A percentile compares a stretch with the other conserved stretches of the same genome.
Conservation (phyloP, 768 basidiomycete genomes). For the Baorangia bicolor region DNA sequence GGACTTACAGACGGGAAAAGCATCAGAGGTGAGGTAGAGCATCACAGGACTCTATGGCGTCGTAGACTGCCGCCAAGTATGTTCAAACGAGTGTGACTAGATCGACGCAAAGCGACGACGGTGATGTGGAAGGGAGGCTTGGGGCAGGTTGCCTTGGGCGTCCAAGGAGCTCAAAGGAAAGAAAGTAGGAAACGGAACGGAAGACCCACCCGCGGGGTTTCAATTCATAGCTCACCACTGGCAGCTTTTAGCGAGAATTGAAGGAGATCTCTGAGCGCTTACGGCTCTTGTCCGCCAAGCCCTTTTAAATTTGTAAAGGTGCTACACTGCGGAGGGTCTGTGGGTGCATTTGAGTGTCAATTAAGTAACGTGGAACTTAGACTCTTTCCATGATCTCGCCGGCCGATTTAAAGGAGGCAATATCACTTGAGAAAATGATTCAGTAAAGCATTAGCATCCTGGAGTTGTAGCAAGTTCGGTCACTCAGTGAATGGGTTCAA, state of each 20-base stretch:
- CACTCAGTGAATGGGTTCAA: no score
- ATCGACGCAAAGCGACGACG: slow-evolving; percentile 12
- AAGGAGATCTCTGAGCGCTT: background rate
- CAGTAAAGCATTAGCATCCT: background rate
- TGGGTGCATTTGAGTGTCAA: no score
- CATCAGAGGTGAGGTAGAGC: slow-evolving; percentile 90
- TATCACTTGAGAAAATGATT: background rate
- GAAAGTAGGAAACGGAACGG: background rate
- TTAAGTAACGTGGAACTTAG: background rate
- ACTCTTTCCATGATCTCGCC: background rate
- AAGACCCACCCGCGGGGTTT: slow-evolving; percentile 1
- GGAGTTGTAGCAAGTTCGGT: background rate
- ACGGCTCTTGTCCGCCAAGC: background rate
- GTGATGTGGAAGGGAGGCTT: background rate
- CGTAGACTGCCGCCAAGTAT: background rate
- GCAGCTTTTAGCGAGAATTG: background rate
- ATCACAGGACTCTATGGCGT: slow-evolving; percentile 34
- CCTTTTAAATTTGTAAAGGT: no score
- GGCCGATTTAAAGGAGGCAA: background rate
- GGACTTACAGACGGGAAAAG: slow-evolving; percentile 84
- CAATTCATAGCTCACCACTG: background rate
- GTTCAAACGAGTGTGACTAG: slow-evolving; percentile 12
- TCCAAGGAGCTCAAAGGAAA: background rate
- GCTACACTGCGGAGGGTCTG: no score
- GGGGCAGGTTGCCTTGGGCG: background rate